Percentiles rank a stretch among this genome's conserved stretches.
phyloP scores from a whole-genome alignment of 2,329 filamentous ascomycete species.

The Didymella exigua region DNA sequence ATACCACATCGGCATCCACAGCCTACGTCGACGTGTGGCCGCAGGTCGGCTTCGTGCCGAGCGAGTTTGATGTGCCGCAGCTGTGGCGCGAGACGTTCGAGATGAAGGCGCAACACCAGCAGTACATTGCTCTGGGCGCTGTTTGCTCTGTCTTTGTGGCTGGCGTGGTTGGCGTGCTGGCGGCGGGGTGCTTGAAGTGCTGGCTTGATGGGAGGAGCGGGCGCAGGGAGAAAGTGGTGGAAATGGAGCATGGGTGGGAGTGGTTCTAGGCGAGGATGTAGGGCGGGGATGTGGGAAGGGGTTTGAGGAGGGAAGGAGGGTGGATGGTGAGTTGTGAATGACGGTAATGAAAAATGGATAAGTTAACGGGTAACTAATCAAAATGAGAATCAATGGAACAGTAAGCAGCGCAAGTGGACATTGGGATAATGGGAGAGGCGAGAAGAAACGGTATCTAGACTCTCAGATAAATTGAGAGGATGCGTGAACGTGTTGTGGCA shows the following conservation, averaged over 20 bases:
- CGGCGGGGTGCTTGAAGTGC: background rate
- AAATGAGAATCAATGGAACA: too few species aligned
- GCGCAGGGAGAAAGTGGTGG: background rate
- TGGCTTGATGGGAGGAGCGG: background rate
- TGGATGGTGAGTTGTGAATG: background rate
- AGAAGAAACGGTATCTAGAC: too few species aligned
- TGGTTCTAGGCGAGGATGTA: background rate
- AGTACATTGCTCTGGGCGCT: background rate
- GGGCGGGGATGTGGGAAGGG: too few species aligned
- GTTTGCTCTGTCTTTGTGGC: background rate
- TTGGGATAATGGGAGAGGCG: too few species aligned
- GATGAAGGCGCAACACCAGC: background rate
- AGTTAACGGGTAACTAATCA: too few species aligned
- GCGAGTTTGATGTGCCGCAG: background rate
- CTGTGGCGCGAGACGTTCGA: background rate
- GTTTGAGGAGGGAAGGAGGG: background rate
- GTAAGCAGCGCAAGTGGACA: too few species aligned
- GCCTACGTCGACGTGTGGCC: background rate
- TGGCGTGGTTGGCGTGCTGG: conserved; percentile 3
- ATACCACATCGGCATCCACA: background rate
- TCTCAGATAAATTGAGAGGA: background rate
- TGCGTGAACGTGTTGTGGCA: background rate
- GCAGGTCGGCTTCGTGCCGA: background rate
- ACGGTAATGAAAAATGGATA: too few species aligned
- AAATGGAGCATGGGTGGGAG: background rate